Conservation (phyloP, 257 asterid species). For the Scutellaria galericulata region DNA sequence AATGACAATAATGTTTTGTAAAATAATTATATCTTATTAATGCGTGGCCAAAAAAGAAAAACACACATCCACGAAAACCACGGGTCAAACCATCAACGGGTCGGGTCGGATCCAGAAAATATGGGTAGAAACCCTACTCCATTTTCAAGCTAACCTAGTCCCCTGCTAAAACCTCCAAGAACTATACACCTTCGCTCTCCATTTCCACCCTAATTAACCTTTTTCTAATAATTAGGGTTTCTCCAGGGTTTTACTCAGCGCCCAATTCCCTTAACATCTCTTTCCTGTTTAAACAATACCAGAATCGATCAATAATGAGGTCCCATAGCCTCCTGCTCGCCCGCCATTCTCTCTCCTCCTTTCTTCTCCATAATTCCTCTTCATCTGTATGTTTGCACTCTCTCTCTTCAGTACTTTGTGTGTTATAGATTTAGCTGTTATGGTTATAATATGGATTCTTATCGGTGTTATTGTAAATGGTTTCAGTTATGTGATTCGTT, state of each 20-base stretch:
- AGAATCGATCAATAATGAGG: constrained; percentile 49
- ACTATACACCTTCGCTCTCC: not conserved
- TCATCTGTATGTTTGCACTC: constrained; percentile 29
- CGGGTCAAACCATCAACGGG: not conserved
- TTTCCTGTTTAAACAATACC: constrained; percentile 13
- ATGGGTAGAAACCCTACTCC: constrained; percentile 6
- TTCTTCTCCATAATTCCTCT: constrained; percentile 31
- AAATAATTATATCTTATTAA: not conserved
- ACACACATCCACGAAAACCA: not conserved
- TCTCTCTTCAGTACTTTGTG: not conserved
- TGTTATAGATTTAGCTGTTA: not conserved
- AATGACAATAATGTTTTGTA: no score
- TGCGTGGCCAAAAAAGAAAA: not conserved
- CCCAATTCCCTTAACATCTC: not conserved
- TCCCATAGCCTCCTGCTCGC: constrained; percentile 46
- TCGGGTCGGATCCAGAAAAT: constrained; percentile 23
- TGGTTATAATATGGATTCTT: not conserved
- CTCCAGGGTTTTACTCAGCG: constrained; percentile 45
- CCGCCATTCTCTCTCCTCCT: constrained; percentile 44
- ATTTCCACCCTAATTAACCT: no score
- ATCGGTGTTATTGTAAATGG: not conserved
- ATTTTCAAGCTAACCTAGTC: constrained; percentile 1
- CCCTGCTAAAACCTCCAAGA: constrained; percentile 30
- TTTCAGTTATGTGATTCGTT: constrained; percentile 53
- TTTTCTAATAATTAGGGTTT: constrained; percentile 40